Evolutionary conservation across 345 rosid species (phyloP).

Genomic region (Acer campestre): DNA sequence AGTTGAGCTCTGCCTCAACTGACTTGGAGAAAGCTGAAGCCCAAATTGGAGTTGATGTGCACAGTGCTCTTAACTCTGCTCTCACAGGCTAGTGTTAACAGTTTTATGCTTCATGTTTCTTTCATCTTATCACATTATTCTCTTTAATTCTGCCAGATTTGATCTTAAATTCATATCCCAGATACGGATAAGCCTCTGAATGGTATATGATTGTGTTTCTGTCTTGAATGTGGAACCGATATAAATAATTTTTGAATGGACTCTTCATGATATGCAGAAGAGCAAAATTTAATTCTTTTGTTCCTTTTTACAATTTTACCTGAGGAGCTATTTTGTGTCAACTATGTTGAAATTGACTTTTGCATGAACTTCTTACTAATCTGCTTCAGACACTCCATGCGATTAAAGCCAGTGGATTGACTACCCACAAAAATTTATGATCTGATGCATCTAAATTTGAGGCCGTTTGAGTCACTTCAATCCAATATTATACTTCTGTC

Average conservation of each 20-base stretch:
- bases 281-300: neutral
- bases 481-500: no score
- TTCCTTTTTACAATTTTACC: neutral
- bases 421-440: no score
- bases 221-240: neutral
- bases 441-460: neutral
- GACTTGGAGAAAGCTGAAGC: conserved; percentile 88
- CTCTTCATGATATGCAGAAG: conserved; percentile 1
- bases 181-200: conserved; percentile 10
- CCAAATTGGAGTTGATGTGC: conserved; percentile 78
- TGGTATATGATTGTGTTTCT: neutral
- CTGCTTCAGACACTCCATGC: no score
- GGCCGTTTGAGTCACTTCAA: neutral
- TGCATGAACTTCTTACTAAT: neutral
- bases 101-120: neutral
- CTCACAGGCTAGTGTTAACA: conserved; percentile 45
- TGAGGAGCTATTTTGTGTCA: neutral
- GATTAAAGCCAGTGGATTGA: no score
- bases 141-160: conserved; percentile 15
- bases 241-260: conserved; percentile 15
- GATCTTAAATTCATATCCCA: neutral
- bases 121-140: neutral
- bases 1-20: conserved; percentile 69
- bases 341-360: neutral
- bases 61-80: conserved; percentile 72